Percentiles rank a stretch among this genome's conserved stretches.
Evolutionary conservation across 345 rosid species (phyloP).

Genomic region (Cardamine resedifolia): DNA sequence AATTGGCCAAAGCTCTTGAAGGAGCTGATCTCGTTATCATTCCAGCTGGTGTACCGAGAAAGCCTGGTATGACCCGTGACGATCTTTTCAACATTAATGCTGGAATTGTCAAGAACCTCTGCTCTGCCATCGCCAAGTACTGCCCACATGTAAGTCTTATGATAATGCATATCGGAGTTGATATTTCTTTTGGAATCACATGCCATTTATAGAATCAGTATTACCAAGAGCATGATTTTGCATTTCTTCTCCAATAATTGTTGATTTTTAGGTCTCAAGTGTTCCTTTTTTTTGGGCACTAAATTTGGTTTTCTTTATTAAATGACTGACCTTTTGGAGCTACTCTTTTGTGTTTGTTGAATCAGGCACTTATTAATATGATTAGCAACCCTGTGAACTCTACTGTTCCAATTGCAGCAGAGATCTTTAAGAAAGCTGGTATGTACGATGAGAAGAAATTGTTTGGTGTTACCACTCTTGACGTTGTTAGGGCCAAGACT

Average conservation of each 20-base stretch:
- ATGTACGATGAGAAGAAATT: conserved; percentile 65
- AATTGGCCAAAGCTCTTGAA: conserved; percentile 45
- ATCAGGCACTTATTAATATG: conserved; percentile 63
- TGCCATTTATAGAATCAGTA: background rate
- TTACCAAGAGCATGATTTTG: background rate
- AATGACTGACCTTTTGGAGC: background rate
- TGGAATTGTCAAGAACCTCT: conserved; percentile 49
- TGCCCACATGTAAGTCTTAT: conserved; percentile 50
- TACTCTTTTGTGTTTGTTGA: background rate
- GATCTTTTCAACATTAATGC: conserved; percentile 71
- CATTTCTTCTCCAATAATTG: background rate
- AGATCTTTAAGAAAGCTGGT: conserved; percentile 73
- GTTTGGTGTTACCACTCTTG: conserved; percentile 74
- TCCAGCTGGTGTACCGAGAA: conserved; percentile 79
- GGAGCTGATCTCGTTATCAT: conserved; percentile 66
- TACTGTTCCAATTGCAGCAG: conserved; percentile 79
- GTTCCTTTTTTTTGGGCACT: too few relatives aligned
- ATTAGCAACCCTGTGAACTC: conserved; percentile 84
- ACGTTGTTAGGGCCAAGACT: conserved; percentile 74
- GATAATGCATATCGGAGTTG: background rate
- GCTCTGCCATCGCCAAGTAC: conserved; percentile 57
- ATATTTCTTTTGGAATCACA: background rate
- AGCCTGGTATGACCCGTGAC: conserved; percentile 81
- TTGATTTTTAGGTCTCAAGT: background rate
- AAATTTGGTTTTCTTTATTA: background rate